Base-by-base conservation (phyloP, 768 basidiomycete genomes). In the Kwoniella mangroviensis region DNA sequence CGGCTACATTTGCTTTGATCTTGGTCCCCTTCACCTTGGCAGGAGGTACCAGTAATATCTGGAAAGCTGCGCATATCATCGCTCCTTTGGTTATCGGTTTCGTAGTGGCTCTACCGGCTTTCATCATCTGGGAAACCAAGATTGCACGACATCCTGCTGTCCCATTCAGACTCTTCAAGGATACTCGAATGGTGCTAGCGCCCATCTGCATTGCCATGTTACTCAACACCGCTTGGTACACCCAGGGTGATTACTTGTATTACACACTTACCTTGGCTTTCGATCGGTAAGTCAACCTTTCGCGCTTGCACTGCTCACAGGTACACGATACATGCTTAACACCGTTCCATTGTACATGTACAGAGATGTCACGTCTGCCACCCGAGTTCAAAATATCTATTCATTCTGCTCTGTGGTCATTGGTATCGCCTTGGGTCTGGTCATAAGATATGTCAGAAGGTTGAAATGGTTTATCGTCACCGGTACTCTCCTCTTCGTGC, bases 1-100 rank as follows among this genome's bases (percentile, higher is more conserved):
- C 74, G 26, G 79, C 77, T 6, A 55, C 70, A 19, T 73, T 83
- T 22, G 67, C 77, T 0, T 67, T 83, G 15, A 76, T 84, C 72
- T 75, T 84, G 17, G 65, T 83, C 0, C 83, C 83, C 0, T 78
- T 84, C 67, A 82, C 83, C 0, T 73, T 84, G 24, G 83, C 83
- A 3, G 81, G 81, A n/a, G 80, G 81, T 5, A 73, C 72, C 5
- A 24, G 54, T 4, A 56, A 64, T 9, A 24, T 24, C 1, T 84
- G 83, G 83, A 42, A 43, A 0, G 49, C 69, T 15, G 75, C 79
- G 1, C 68, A 78, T 41, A 75, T 81, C 61, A 80, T 83, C 58
- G 79, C 75, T 45, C 80, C 78, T 21, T 69, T 84, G 4, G 82
- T 83, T 22, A 56, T 83, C 28, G 82, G 82, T 11, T 64, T 69